Evolutionary conservation across 352 stramenopile species (phyloP).

Genomic region (Pythium utonaiense): DNA sequence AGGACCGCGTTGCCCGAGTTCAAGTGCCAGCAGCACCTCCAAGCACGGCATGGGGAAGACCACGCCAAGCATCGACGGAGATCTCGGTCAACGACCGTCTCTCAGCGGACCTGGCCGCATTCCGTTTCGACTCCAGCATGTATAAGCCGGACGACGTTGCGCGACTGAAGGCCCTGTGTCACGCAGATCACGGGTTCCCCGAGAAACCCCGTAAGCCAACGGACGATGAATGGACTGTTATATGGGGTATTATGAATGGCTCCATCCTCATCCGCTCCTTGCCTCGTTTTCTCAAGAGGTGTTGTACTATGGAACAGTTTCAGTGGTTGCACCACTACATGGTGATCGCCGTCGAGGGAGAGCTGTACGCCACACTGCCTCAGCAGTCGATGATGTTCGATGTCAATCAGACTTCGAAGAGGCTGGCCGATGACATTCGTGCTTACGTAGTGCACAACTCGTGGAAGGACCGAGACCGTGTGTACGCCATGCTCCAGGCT

Average conservation of each 20-base stretch:
- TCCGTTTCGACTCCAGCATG: too few species aligned
- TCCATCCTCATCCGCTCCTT: neutral
- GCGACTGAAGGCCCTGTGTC: too few species aligned
- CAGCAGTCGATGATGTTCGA: neutral
- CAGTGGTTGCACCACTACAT: conserved; percentile 6
- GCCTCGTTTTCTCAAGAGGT: conserved; percentile 19
- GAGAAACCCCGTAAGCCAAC: neutral
- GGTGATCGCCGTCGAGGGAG: neutral
- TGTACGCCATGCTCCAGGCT: neutral
- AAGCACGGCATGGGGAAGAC: too few species aligned
- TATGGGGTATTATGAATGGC: conserved; percentile 8
- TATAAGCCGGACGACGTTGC: too few species aligned
- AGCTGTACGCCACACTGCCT: conserved; percentile 1
- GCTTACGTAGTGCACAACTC: neutral
- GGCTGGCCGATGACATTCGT: neutral
- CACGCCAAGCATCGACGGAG: too few species aligned
- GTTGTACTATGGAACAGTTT: conserved; percentile 6
- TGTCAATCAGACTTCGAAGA: neutral
- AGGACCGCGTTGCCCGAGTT: too few species aligned
- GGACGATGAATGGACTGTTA: conserved; percentile 9
- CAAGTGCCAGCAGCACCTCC: too few species aligned
- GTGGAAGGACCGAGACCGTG: neutral
- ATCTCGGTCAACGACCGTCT: too few species aligned
- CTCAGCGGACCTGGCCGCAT: too few species aligned
- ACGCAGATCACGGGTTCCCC: conserved; percentile 5